These are phyloP conservation scores for Straminergon stramineum DNA, from an alignment of 225 moss, liverwort and hornwort genomes.

Conservation along the genomic window DNA sequence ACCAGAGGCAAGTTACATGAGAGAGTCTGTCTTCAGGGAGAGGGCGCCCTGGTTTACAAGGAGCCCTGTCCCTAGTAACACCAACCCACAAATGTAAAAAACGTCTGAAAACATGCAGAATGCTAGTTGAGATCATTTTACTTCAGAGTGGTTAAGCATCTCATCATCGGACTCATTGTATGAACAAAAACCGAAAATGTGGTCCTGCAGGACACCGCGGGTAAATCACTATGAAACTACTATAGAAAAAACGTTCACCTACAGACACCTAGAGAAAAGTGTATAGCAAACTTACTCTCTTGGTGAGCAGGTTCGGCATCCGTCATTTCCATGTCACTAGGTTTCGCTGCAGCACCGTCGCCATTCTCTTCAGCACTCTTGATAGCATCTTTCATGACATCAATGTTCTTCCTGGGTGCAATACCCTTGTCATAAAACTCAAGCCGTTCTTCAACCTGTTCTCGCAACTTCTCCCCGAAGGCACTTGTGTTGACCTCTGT, in stretches of 20 bases:
- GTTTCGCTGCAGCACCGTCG: background rate
- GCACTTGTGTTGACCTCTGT: constrained; percentile 63
- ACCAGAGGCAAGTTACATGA: constrained; percentile 9
- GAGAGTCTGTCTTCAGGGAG: constrained; percentile 8
- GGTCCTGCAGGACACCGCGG: background rate
- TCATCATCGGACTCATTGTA: constrained; percentile 36
- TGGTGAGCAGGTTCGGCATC: constrained; percentile 19
- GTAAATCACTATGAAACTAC: background rate
- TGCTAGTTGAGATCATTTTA: constrained; percentile 24
- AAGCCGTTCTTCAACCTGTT: constrained; percentile 91
- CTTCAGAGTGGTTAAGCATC: constrained; percentile 61
- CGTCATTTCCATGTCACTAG: constrained; percentile 18
- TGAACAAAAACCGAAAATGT: background rate
- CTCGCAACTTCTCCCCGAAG: constrained; percentile 86
- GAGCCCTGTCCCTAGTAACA: constrained; percentile 8
- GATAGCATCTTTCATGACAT: constrained; percentile 93
- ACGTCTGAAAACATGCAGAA: background rate
- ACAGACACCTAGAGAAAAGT: too few species aligned
- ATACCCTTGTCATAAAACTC: constrained; percentile 96
- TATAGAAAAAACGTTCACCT: background rate
- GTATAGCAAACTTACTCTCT: constrained; percentile 7
- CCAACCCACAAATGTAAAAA: constrained; percentile 9
- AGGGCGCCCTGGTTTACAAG: constrained; percentile 3
- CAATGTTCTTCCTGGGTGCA: constrained; percentile 87
- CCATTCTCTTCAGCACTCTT: constrained; percentile 37